phyloP scores from a whole-genome alignment of 2,329 filamentous ascomycete genomes.

The Nannizziopsis barbatae region DNA sequence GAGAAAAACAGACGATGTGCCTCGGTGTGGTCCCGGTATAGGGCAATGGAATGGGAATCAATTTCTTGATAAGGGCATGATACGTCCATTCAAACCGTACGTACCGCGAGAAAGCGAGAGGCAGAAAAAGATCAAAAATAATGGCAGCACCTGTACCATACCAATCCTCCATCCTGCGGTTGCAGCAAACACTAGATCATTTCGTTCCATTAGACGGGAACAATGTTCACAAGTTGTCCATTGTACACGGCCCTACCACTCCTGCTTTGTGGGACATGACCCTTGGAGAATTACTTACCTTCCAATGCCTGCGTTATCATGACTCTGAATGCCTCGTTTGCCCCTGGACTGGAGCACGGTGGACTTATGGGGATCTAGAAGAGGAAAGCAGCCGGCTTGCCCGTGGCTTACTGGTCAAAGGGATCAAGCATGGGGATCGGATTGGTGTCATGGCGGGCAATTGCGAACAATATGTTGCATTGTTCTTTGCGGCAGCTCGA shows the following conservation, averaged over 20 bases:
- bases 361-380: constrained; percentile 58
- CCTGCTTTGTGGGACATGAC: constrained; percentile 61
- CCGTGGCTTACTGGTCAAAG: constrained; percentile 55
- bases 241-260: constrained; percentile 57
- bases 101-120: no score
- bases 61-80: no score
- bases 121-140: not conserved
- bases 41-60: no score
- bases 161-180: constrained; percentile 15
- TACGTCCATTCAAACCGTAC: no score
- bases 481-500: constrained; percentile 61
- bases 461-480: constrained; percentile 48
- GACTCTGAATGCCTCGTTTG: constrained; percentile 59
- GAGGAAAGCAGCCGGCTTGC: constrained; percentile 52
- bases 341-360: constrained; percentile 63
- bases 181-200: constrained; percentile 19
- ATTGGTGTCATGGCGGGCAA: constrained; percentile 63
- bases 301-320: constrained; percentile 56
- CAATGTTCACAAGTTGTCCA: constrained; percentile 30
- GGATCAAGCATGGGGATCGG: constrained; percentile 56
- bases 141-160: constrained; percentile 10
- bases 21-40: no score
- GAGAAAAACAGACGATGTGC: no score
- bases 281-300: constrained; percentile 58
- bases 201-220: constrained; percentile 12